These are phyloP conservation scores for Xylaria telfairii DNA, from an alignment of 495 filamentous ascomycete genomes.

Conservation along the genomic window DNA sequence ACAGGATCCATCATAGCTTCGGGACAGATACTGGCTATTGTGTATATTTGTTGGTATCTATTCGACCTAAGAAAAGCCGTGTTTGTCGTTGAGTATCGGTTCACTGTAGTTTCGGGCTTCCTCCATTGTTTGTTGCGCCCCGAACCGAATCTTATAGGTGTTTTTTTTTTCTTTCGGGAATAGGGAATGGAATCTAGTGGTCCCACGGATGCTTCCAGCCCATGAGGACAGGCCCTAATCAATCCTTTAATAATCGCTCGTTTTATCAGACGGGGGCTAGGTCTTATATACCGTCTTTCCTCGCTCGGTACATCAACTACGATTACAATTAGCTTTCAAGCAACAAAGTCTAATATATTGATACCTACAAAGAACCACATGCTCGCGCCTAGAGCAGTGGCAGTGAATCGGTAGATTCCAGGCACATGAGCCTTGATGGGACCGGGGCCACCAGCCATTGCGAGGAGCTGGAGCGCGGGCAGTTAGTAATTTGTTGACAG, in stretches of 20 bases:
- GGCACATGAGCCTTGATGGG: slow-evolving; percentile 63
- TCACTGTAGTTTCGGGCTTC: not conserved
- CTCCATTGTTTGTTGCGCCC: not conserved
- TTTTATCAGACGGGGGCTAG: slow-evolving; percentile 17
- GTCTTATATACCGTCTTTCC: slow-evolving; percentile 73
- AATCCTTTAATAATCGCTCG: slow-evolving; percentile 35
- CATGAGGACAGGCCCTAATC: slow-evolving; percentile 70
- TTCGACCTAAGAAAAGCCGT: not conserved
- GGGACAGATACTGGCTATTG: slow-evolving; percentile 1
- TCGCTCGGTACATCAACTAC: slow-evolving; percentile 93
- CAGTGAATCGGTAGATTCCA: slow-evolving; percentile 80
- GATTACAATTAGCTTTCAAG: not conserved
- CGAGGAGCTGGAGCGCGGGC: slow-evolving; percentile 17
- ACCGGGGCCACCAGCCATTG: slow-evolving; percentile 35
- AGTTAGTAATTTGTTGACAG: not conserved
- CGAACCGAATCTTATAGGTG: not conserved
- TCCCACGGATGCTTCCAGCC: slow-evolving; percentile 99
- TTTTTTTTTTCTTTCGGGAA: not conserved
- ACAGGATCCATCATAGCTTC: slow-evolving; percentile 25
- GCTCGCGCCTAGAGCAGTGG: slow-evolving; percentile 85
- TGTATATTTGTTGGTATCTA: slow-evolving; percentile 25
- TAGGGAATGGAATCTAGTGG: slow-evolving; percentile 67
- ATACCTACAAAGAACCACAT: slow-evolving; percentile 98
- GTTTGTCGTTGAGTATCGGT: not conserved
- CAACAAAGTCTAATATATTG: not conserved